A percentile compares a stretch with the other conserved stretches of the same genome.
These are phyloP conservation scores for Chenopodium suecicum DNA, from an alignment of 148 eudicot genomes.

Conservation along the genomic window DNA sequence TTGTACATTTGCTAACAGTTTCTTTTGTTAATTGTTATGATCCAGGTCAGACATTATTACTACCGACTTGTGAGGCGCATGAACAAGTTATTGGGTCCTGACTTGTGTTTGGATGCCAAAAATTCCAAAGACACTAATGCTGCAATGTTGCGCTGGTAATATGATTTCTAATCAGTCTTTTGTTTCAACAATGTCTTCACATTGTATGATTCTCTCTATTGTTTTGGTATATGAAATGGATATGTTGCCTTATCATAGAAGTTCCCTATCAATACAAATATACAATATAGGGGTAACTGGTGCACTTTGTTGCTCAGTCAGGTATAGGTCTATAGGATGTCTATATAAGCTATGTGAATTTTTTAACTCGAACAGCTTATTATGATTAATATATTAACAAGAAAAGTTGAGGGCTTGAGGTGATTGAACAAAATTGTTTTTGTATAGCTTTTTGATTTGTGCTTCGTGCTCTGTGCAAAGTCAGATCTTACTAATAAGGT, in stretches of 20 bases:
- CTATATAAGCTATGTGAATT: background rate
- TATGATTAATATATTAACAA: background rate
- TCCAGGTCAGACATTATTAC: slow-evolving; percentile 96
- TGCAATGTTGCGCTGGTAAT: slow-evolving; percentile 97
- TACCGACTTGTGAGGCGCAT: slow-evolving; percentile 96
- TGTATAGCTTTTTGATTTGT: background rate
- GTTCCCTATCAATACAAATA: background rate
- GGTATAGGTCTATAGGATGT: background rate
- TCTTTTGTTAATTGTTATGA: slow-evolving; percentile 12
- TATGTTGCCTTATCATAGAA: background rate
- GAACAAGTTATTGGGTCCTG: slow-evolving; percentile 96
- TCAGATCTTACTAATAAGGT: background rate
- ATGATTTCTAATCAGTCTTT: background rate
- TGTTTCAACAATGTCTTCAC: background rate
- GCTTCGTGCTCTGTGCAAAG: background rate
- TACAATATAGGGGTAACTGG: background rate
- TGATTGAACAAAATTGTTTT: background rate
- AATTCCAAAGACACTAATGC: slow-evolving; percentile 97
- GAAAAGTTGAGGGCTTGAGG: background rate
- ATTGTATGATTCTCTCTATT: background rate
- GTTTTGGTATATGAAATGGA: background rate
- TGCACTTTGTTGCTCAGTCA: background rate
- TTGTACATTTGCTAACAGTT: background rate
- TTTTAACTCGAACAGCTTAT: background rate
- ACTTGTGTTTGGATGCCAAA: slow-evolving; percentile 84